phyloP scores from a whole-genome alignment of 768 basidiomycete genomes.

The Tulasnella sp. region DNA sequence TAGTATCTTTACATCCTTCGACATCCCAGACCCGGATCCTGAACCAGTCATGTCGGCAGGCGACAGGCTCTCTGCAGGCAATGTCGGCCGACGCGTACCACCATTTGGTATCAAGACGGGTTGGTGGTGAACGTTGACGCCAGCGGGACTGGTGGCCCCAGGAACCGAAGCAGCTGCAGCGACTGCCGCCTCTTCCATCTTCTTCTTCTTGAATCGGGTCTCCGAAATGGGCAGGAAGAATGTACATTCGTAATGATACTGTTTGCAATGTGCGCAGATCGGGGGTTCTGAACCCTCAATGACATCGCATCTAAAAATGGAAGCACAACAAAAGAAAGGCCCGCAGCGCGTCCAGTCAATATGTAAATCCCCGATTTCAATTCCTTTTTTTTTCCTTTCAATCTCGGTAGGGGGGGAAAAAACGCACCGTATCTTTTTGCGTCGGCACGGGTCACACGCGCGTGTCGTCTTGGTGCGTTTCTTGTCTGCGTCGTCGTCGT shows the following conservation, averaged over 20 bases:
- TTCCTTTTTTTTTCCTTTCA: neutral
- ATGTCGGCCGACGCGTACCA: no score
- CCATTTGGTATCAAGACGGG: no score
- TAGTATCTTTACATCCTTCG: slow-evolving; percentile 46
- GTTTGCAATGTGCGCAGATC: slow-evolving; percentile 88
- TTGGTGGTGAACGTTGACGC: no score
- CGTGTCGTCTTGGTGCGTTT: slow-evolving; percentile 89
- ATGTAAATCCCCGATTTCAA: neutral
- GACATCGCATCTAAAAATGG: slow-evolving; percentile 62
- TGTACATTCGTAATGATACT: slow-evolving; percentile 87
- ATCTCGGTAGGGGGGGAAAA: neutral
- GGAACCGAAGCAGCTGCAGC: slow-evolving; percentile 17
- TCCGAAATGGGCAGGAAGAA: slow-evolving; percentile 98
- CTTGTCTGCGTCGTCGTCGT: slow-evolving; percentile 37
- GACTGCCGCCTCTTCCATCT: slow-evolving; percentile 55
- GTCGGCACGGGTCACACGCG: slow-evolving; percentile 85
- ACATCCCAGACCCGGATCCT: no score
- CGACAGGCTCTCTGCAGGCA: no score
- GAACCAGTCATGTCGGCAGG: no score
- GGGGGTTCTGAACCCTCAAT: slow-evolving; percentile 67
- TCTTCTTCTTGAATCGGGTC: slow-evolving; percentile 97
- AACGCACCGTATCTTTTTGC: slow-evolving; percentile 71
- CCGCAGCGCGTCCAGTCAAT: neutral
- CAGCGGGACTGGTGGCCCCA: neutral
- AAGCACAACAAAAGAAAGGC: no score